phyloP scores from a whole-genome alignment of 2,329 filamentous ascomycete species.

The Diaporthe sp. region DNA sequence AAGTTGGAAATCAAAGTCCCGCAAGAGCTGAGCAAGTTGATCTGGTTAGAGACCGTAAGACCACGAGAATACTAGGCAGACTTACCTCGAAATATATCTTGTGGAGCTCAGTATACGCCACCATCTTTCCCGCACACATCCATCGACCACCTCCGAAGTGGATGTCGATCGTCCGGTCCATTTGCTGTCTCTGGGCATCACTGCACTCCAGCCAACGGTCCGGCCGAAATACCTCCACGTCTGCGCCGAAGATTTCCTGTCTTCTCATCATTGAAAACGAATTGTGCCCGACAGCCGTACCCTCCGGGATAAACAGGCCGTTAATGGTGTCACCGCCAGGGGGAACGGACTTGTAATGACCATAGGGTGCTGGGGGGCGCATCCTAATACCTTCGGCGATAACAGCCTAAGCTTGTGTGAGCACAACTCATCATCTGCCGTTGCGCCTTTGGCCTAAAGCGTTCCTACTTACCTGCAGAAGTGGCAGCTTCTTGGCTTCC shows the following conservation, averaged over 20 bases:
- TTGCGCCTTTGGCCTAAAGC: neutral
- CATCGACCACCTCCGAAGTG: slow-evolving; percentile 57
- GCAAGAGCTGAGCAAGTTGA: neutral
- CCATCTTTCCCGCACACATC: slow-evolving; percentile 58
- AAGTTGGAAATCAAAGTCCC: slow-evolving; percentile 25
- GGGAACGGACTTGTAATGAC: slow-evolving; percentile 41
- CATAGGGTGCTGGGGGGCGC: slow-evolving; percentile 48
- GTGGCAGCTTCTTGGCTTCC: slow-evolving; percentile 48
- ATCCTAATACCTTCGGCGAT: slow-evolving; percentile 57
- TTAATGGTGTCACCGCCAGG: slow-evolving; percentile 21
- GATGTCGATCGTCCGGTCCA: slow-evolving; percentile 53
- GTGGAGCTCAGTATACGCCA: slow-evolving; percentile 58
- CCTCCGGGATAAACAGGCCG: slow-evolving; percentile 23
- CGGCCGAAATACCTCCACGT: slow-evolving; percentile 71
- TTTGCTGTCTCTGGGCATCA: slow-evolving; percentile 47
- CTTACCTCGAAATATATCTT: slow-evolving; percentile 24
- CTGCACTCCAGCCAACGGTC: slow-evolving; percentile 70
- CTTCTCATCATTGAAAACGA: slow-evolving; percentile 25
- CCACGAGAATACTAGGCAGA: neutral
- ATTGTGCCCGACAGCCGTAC: slow-evolving; percentile 32
- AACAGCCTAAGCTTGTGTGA: slow-evolving; percentile 39
- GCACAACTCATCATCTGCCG: neutral
- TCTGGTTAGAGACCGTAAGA: neutral
- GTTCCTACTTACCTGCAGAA: slow-evolving; percentile 44
- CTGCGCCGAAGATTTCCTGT: slow-evolving; percentile 55